Conservation (phyloP, 257 asterid species). For the Solanum chiquidenum region DNA sequence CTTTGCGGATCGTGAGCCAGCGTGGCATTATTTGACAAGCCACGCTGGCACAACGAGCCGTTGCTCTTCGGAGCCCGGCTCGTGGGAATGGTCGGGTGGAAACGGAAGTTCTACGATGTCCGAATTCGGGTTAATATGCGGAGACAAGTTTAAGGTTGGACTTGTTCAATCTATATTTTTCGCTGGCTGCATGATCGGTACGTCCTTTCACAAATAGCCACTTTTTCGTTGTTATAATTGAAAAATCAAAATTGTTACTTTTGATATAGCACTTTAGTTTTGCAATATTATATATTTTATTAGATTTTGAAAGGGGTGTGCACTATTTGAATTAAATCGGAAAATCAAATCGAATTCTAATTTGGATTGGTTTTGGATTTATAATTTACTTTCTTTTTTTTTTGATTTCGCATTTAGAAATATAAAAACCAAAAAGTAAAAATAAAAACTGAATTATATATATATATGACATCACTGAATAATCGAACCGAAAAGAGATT, state of each 20-base stretch:
- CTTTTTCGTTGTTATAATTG: neutral
- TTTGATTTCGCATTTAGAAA: too few relatives aligned
- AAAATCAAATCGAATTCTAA: too few relatives aligned
- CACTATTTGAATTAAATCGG: too few relatives aligned
- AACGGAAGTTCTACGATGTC: slow-evolving; percentile 52
- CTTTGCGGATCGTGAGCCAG: slow-evolving; percentile 73
- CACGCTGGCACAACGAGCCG: slow-evolving; percentile 1
- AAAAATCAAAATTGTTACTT: neutral
- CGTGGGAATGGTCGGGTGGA: slow-evolving; percentile 78
- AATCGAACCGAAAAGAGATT: too few relatives aligned
- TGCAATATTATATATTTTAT: rapidly evolving
- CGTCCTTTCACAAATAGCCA: neutral
- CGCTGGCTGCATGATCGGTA: slow-evolving; percentile 80
- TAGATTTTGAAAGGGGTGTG: too few relatives aligned
- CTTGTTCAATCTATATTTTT: slow-evolving; percentile 71
- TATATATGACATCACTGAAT: too few relatives aligned
- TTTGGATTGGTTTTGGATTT: too few relatives aligned
- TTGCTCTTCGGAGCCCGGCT: slow-evolving; percentile 19
- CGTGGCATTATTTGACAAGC: slow-evolving; percentile 52
- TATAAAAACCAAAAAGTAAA: too few relatives aligned
- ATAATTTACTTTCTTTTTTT: too few relatives aligned
- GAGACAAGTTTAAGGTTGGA: slow-evolving; percentile 66
- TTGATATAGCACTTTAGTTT: neutral
- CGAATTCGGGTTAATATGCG: slow-evolving; percentile 60
- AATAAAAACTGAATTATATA: too few relatives aligned